Conservation (phyloP, 2,329 filamentous ascomycete species). For the Sporothrix sp. region DNA sequence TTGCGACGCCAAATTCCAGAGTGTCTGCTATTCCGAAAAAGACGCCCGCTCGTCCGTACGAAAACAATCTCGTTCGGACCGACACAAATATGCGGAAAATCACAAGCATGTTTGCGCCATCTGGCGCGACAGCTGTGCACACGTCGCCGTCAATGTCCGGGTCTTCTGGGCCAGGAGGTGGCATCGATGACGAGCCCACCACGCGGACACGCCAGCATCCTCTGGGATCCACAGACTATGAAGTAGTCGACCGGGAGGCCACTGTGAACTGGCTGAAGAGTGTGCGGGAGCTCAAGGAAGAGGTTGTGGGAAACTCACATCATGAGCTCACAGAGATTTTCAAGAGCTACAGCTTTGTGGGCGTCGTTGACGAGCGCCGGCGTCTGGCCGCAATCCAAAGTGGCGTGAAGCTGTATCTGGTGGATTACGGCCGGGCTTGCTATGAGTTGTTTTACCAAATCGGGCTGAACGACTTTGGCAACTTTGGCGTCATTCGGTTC, state of each 20-base stretch:
- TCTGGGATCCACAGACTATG: constrained; percentile 56
- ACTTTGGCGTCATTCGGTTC: constrained; percentile 79
- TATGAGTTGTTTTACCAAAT: constrained; percentile 94
- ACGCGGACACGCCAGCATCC: constrained; percentile 9
- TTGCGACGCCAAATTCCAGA: constrained; percentile 21
- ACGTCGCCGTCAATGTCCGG: constrained; percentile 19
- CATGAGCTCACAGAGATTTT: constrained; percentile 79
- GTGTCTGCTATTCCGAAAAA: constrained; percentile 24
- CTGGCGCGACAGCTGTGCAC: constrained; percentile 23
- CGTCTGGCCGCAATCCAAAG: constrained; percentile 88
- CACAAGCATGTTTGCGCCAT: constrained; percentile 80
- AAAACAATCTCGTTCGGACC: constrained; percentile 84
- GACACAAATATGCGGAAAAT: constrained; percentile 88
- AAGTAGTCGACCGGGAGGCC: constrained; percentile 57
- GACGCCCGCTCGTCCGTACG: constrained; percentile 51
- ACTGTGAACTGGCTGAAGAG: constrained; percentile 69
- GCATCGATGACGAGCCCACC: too few relatives aligned
- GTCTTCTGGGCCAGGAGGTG: constrained; percentile 5
- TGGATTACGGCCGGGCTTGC: constrained; percentile 83
- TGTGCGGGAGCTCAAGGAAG: constrained; percentile 71
- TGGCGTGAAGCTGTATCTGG: constrained; percentile 80
- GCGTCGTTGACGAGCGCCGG: constrained; percentile 76
- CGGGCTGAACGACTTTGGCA: constrained; percentile 88
- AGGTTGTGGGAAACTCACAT: constrained; percentile 74
- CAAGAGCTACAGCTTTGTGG: constrained; percentile 82